These are phyloP conservation scores for Claviceps spartinae DNA, from an alignment of 2,329 filamentous ascomycete genomes.

Conservation along the genomic window DNA sequence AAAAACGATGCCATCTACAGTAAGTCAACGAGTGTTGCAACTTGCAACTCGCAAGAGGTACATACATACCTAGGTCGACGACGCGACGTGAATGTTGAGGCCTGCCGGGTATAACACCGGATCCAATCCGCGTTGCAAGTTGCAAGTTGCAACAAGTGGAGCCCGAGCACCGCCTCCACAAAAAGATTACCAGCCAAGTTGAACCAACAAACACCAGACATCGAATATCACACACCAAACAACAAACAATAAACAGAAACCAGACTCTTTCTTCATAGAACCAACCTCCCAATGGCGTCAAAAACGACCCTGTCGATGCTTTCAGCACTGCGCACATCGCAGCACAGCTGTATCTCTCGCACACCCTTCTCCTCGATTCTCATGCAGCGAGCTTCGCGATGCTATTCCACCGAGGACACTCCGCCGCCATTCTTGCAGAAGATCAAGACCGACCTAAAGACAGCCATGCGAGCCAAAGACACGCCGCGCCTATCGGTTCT, in stretches of 20 bases:
- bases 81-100: too few relatives aligned
- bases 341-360: background rate
- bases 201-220: background rate
- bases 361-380: conserved; percentile 1
- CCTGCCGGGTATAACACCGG: too few relatives aligned
- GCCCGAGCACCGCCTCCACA: background rate
- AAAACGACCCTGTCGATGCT: conserved; percentile 12
- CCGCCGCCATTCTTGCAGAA: conserved; percentile 34
- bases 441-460: conserved; percentile 48
- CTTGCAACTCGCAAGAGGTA: too few relatives aligned
- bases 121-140: background rate
- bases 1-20: too few relatives aligned
- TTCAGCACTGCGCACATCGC: conserved; percentile 12
- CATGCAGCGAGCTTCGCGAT: conserved; percentile 10
- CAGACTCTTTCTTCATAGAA: background rate
- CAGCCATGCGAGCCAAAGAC: conserved; percentile 53
- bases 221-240: background rate
- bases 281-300: conserved; percentile 10
- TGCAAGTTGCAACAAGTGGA: background rate
- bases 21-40: too few relatives aligned
- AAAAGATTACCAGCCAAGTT: background rate
- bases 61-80: too few relatives aligned
- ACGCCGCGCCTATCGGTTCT: conserved; percentile 52
- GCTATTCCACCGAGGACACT: conserved; percentile 24
- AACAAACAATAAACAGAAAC: background rate